These are phyloP conservation scores for Sisymbrium irio DNA, from an alignment of 345 rosid genomes.

Conservation along the genomic window DNA sequence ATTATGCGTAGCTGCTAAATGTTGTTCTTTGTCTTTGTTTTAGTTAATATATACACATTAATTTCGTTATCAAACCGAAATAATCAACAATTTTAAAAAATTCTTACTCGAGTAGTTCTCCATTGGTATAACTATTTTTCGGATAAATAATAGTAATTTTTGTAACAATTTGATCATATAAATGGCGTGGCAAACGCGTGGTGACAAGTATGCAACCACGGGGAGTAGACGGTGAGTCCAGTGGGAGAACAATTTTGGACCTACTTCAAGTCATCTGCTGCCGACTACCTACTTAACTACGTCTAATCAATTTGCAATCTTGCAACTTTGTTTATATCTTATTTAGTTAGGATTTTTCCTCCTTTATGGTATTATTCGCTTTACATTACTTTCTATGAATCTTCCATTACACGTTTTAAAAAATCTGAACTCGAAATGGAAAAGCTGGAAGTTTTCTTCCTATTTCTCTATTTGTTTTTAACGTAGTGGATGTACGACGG, in stretches of 20 bases:
- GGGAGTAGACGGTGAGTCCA: conserved; percentile 16
- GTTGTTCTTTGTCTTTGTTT: background rate
- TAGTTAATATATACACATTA: too few relatives aligned
- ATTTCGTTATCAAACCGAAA: too few relatives aligned
- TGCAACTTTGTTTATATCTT: background rate
- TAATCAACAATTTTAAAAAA: too few relatives aligned
- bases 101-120: too few relatives aligned
- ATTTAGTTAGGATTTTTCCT: background rate
- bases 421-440: conserved; percentile 6
- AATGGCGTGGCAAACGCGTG: conserved; percentile 2
- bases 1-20: too few relatives aligned
- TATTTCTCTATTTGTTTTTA: background rate
- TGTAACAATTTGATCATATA: background rate
- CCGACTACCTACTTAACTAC: conserved; percentile 18
- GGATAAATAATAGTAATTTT: background rate
- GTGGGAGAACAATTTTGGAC: conserved; percentile 3
- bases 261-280: conserved; percentile 18
- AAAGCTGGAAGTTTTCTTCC: conserved; percentile 9
- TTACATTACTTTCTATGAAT: conserved; percentile 26
- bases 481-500: conserved; percentile 12
- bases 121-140: background rate
- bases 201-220: conserved; percentile 26
- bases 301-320: conserved; percentile 7
- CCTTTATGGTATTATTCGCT: conserved; percentile 7
- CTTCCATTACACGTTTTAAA: conserved; percentile 7